Evolutionary conservation across 2,329 filamentous ascomycete species (phyloP).

Genomic region (Pseudopyrenochaeta lycopersici): DNA sequence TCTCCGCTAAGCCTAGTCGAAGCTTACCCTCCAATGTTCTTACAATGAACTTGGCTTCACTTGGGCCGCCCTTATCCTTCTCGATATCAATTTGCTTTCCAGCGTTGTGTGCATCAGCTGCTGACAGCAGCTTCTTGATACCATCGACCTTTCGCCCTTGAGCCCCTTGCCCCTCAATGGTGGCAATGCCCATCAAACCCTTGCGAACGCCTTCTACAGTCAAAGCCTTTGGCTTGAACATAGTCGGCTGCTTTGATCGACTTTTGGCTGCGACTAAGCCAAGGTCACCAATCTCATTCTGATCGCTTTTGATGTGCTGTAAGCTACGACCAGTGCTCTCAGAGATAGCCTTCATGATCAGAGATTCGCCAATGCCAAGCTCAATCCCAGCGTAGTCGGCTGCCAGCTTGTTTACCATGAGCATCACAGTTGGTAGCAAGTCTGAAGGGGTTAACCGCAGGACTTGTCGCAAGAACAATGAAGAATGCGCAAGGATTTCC

Average conservation of each 20-base stretch:
- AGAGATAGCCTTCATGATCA: slow-evolving; percentile 99
- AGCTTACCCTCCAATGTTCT: slow-evolving; percentile 95
- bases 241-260: slow-evolving; percentile 91
- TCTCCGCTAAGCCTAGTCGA: slow-evolving; percentile 89
- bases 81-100: slow-evolving; percentile 79
- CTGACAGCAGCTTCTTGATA: slow-evolving; percentile 96
- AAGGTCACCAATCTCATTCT: slow-evolving; percentile 95
- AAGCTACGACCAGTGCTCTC: slow-evolving; percentile 91
- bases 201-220: slow-evolving; percentile 88
- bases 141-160: slow-evolving; percentile 90
- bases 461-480: slow-evolving; percentile 92
- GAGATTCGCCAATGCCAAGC: slow-evolving; percentile 95
- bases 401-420: slow-evolving; percentile 98
- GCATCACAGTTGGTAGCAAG: slow-evolving; percentile 83
- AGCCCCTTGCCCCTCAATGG: slow-evolving; percentile 82
- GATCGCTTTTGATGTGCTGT: slow-evolving; percentile 90
- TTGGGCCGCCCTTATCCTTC: slow-evolving; percentile 91
- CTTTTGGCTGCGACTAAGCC: slow-evolving; percentile 96
- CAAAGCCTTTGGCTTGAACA: slow-evolving; percentile 96
- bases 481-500: slow-evolving; percentile 87
- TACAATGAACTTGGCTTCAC: slow-evolving; percentile 93
- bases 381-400: slow-evolving; percentile 97
- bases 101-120: slow-evolving; percentile 77
- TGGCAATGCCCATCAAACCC: slow-evolving; percentile 87
- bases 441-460: slow-evolving; percentile 88